Percentiles rank a stretch among this genome's conserved stretches.
Conservation (phyloP, 352 stramenopile species). For the Globisporangium spiculum region DNA sequence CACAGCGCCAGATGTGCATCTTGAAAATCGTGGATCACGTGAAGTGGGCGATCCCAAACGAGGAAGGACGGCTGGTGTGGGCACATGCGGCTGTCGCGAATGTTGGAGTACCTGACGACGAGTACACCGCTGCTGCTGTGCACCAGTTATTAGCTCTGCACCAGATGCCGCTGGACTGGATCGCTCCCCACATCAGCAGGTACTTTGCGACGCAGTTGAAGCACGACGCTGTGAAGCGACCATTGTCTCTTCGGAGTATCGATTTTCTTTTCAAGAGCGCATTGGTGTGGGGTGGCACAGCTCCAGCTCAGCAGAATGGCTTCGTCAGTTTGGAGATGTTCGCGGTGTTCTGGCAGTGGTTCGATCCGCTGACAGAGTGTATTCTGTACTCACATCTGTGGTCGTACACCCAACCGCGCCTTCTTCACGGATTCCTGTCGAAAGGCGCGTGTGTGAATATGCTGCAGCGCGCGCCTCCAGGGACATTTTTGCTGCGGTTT, state of each 20-base stretch:
- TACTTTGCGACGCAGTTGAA: slow-evolving; percentile 80
- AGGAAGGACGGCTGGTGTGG: slow-evolving; percentile 63
- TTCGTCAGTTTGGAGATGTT: slow-evolving; percentile 70
- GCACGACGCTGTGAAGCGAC: slow-evolving; percentile 56
- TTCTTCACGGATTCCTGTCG: slow-evolving; percentile 81
- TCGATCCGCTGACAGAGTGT: slow-evolving; percentile 61
- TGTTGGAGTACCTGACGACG: slow-evolving; percentile 15
- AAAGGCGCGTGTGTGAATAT: slow-evolving; percentile 79
- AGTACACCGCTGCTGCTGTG: slow-evolving; percentile 28
- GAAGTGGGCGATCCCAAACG: slow-evolving; percentile 33
- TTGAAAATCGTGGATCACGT: slow-evolving; percentile 56
- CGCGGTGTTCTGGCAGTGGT: slow-evolving; percentile 73
- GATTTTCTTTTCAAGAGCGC: slow-evolving; percentile 76
- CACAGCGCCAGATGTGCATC: slow-evolving; percentile 42
- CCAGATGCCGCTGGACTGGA: slow-evolving; percentile 54
- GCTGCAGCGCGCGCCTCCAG: slow-evolving; percentile 58
- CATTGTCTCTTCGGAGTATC: slow-evolving; percentile 68
- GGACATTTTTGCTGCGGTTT: slow-evolving; percentile 78
- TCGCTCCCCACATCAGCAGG: slow-evolving; percentile 65
- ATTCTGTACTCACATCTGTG: slow-evolving; percentile 60
- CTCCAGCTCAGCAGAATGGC: slow-evolving; percentile 38
- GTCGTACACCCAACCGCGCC: slow-evolving; percentile 66
- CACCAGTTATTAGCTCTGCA: slow-evolving; percentile 38
- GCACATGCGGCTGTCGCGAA: slow-evolving; percentile 61
- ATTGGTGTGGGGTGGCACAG: slow-evolving; percentile 54